Percentiles rank a stretch among this genome's conserved stretches.
Evolutionary conservation across 2,329 filamentous ascomycete genomes (phyloP).

Genomic region (Microdochium bolleyi): DNA sequence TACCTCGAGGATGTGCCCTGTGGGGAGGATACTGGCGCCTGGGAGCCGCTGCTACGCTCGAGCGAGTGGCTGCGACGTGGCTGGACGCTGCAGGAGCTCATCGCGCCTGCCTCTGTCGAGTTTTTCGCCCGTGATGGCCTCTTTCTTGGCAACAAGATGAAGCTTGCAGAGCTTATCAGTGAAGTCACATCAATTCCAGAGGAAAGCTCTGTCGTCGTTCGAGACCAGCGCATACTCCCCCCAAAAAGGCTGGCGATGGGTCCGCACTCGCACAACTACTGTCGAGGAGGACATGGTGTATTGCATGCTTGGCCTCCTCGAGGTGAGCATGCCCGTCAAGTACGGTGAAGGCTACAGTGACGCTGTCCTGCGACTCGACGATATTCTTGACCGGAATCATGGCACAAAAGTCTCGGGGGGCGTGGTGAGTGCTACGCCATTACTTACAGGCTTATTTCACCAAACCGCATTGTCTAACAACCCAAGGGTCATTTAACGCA

Average conservation of each 20-base stretch:
- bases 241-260: background rate
- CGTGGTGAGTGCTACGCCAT: background rate
- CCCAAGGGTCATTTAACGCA: too few species aligned
- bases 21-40: background rate
- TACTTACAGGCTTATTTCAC: too few species aligned
- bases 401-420: too few species aligned
- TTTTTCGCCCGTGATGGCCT: background rate
- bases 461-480: too few species aligned
- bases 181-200: background rate
- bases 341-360: background rate
- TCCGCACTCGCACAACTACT: background rate
- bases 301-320: background rate
- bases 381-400: background rate
- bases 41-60: background rate
- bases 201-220: background rate
- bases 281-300: background rate
- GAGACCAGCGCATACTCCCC: background rate
- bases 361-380: background rate
- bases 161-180: background rate
- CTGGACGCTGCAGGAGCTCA: background rate
- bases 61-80: too few species aligned
- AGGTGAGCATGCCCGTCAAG: background rate
- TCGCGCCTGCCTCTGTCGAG: background rate
- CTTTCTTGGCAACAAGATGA: background rate
- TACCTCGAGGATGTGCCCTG: background rate